Percentiles rank a stretch among this genome's conserved stretches.
These are phyloP conservation scores for Xylariaceae sp. DNA, from an alignment of 2,329 filamentous ascomycete genomes.

Conservation along the genomic window DNA sequence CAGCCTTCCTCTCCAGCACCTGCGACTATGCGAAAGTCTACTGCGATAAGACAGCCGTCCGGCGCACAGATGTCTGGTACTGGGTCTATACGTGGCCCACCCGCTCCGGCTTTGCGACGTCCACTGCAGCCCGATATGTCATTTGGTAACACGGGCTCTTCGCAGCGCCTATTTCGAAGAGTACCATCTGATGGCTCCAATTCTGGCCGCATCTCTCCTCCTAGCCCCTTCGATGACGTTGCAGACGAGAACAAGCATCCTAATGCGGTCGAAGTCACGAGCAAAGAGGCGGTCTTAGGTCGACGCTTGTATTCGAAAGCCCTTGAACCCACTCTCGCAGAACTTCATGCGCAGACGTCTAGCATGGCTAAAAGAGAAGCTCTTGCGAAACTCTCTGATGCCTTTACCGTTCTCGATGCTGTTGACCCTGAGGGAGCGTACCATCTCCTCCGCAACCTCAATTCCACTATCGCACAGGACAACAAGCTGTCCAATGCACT, in stretches of 20 bases:
- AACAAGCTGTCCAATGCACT: conserved; percentile 65
- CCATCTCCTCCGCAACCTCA: conserved; percentile 78
- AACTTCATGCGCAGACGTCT: conserved; percentile 82
- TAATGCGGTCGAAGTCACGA: conserved; percentile 61
- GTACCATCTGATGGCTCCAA: conserved; percentile 74
- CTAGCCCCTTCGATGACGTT: conserved; percentile 50
- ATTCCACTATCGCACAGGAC: conserved; percentile 76
- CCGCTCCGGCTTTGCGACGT: conserved; percentile 64
- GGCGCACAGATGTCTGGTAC: conserved; percentile 46
- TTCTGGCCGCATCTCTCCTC: conserved; percentile 47
- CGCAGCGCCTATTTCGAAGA: conserved; percentile 87
- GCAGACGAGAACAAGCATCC: conserved; percentile 71
- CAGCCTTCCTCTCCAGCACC: conserved; percentile 60
- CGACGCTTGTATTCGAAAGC: conserved; percentile 81
- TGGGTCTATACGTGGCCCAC: conserved; percentile 50
- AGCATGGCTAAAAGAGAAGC: conserved; percentile 76
- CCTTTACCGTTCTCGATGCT: conserved; percentile 83
- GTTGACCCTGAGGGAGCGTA: conserved; percentile 91
- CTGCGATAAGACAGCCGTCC: conserved; percentile 57
- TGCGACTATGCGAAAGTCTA: conserved; percentile 67
- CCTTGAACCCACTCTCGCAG: conserved; percentile 82
- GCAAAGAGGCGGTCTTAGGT: conserved; percentile 84
- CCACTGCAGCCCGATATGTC: conserved; percentile 89
- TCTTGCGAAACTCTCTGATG: conserved; percentile 81
- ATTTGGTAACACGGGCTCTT: conserved; percentile 92